phyloP scores from a whole-genome alignment of 805 yeast species.

The Saturnispora hagleri region DNA sequence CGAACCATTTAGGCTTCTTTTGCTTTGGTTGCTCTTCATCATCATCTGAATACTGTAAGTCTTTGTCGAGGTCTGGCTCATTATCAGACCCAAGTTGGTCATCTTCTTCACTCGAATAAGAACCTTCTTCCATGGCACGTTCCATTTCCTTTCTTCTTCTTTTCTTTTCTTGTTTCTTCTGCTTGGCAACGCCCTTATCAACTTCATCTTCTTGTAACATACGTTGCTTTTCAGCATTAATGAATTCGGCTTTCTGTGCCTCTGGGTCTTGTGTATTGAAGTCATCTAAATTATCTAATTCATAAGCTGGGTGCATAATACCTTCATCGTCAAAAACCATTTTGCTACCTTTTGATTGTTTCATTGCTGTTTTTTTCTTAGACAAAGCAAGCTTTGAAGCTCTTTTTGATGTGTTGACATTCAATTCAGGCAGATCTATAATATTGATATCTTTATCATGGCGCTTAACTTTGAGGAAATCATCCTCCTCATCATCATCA shows the following conservation, averaged over 20 bases:
- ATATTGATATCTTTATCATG: constrained; percentile 62
- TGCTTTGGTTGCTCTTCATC: constrained; percentile 26
- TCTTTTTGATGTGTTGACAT: constrained; percentile 61
- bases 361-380: constrained; percentile 59
- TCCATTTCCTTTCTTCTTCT: constrained; percentile 78
- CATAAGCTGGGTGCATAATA: constrained; percentile 81
- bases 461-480: constrained; percentile 75
- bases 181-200: constrained; percentile 71
- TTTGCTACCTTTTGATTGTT: constrained; percentile 56
- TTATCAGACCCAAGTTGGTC: constrained; percentile 16
- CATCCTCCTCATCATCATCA: constrained; percentile 55
- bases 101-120: constrained; percentile 26
- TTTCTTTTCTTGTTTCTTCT: constrained; percentile 80
- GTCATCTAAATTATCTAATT: constrained; percentile 81
- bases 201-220: constrained; percentile 67
- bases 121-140: constrained; percentile 39
- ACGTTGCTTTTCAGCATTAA: constrained; percentile 52
- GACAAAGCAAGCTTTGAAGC: constrained; percentile 79
- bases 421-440: constrained; percentile 53
- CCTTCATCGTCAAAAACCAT: constrained; percentile 93
- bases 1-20: constrained; percentile 41
- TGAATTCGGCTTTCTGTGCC: constrained; percentile 48
- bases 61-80: constrained; percentile 10
- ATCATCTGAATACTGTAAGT: constrained; percentile 6
- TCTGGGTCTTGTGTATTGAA: constrained; percentile 65